Percentiles rank a stretch among this genome's conserved stretches.
Evolutionary conservation across 169 alveolate species (phyloP).

Genomic region (Babesia ovis): DNA sequence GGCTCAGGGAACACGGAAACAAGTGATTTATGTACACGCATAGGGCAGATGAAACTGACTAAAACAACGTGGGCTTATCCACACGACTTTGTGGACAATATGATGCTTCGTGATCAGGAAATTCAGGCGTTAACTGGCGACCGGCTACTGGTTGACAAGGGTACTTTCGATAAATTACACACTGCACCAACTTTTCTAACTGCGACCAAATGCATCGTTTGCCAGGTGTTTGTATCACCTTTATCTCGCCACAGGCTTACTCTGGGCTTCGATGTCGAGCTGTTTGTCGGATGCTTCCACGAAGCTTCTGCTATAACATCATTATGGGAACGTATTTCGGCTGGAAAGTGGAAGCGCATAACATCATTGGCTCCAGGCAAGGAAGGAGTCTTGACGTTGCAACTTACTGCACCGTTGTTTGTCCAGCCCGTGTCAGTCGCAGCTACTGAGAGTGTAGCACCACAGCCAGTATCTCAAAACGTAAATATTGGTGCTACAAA

Average conservation of each 20-base stretch:
- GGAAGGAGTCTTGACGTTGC: conserved; percentile 34
- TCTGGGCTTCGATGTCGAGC: conserved; percentile 39
- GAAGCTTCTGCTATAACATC: conserved; percentile 9
- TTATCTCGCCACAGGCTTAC: conserved; percentile 33
- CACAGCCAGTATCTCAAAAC: neutral
- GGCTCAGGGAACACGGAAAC: neutral
- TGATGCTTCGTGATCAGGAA: conserved; percentile 47
- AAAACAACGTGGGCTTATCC: neutral
- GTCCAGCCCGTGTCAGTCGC: conserved; percentile 27
- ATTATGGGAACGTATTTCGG: neutral
- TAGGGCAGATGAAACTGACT: neutral
- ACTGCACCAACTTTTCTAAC: conserved; percentile 4
- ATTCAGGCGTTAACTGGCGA: conserved; percentile 25
- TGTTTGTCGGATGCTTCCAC: conserved; percentile 54
- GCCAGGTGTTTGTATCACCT: conserved; percentile 20
- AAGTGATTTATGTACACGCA: neutral
- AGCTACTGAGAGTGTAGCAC: neutral
- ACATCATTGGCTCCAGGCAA: conserved; percentile 47
- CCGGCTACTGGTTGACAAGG: conserved; percentile 43
- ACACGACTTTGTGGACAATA: conserved; percentile 51
- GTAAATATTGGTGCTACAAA: neutral
- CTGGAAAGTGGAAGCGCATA: conserved; percentile 37
- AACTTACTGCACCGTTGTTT: conserved; percentile 25
- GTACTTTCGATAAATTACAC: conserved; percentile 7
- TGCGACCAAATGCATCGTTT: neutral